A percentile compares a stretch with the other conserved stretches of the same genome.
Conservation (phyloP, 2,329 filamentous ascomycete species). For the Ophiostoma ulmi region DNA sequence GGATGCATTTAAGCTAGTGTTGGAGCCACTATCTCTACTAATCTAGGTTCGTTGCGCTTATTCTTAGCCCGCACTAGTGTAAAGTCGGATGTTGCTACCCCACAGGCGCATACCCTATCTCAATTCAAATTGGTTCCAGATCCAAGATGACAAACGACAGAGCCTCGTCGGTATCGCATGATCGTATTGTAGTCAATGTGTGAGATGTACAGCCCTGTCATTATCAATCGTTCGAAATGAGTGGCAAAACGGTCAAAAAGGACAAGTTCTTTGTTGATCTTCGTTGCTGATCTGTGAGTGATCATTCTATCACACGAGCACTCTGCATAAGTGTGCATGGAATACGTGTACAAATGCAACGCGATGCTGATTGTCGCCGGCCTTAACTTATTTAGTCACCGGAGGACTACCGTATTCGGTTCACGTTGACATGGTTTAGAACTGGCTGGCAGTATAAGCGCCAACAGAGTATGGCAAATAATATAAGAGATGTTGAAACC, state of each 20-base stretch:
- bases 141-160: background rate
- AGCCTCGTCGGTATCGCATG: background rate
- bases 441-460: background rate
- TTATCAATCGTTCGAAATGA: too few relatives aligned
- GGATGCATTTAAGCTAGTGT: too few relatives aligned
- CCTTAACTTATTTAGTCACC: background rate
- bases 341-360: constrained; percentile 13
- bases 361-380: background rate
- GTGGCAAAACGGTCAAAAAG: too few relatives aligned
- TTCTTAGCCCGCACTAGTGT: background rate
- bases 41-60: background rate
- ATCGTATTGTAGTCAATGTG: background rate
- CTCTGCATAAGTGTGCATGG: background rate
- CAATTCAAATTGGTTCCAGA: background rate
- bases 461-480: background rate
- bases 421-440: background rate
- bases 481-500: background rate
- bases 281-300: background rate
- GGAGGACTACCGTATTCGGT: background rate
- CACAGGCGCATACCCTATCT: background rate
- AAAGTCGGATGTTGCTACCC: background rate
- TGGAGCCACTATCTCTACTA: too few relatives aligned
- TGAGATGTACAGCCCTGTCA: background rate
- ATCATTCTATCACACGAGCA: background rate
- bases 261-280: too few relatives aligned